Conservation (phyloP, 805 yeast species). For the Pichia deserticola region DNA sequence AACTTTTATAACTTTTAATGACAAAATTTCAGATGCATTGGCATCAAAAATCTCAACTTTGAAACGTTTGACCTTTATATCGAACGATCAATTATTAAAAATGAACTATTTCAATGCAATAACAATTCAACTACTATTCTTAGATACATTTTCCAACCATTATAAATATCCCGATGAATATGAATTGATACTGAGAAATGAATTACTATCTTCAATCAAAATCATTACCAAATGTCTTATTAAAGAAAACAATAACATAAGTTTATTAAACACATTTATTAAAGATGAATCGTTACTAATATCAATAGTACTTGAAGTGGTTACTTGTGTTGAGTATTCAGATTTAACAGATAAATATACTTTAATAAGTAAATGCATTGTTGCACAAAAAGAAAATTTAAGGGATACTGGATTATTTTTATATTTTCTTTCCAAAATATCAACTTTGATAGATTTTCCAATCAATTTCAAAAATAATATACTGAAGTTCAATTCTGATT, state of each 20-base stretch:
- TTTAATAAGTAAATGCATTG: conserved; percentile 19
- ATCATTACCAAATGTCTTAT: conserved; percentile 4
- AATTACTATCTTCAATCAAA: conserved; percentile 2
- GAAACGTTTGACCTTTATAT: conserved; percentile 5
- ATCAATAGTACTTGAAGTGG: conserved; percentile 12
- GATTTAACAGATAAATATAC: conserved; percentile 17
- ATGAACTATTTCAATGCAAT: neutral
- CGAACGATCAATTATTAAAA: neutral
- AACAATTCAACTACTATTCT: neutral
- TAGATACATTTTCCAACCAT: neutral
- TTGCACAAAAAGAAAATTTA: conserved; percentile 16
- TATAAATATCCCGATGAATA: neutral
- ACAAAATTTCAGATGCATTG: conserved; percentile 12
- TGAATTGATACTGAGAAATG: neutral
- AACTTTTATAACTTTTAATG: conserved; percentile 29
- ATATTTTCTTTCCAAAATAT: conserved; percentile 24
- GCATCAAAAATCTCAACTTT: neutral
- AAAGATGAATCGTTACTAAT: conserved; percentile 4
- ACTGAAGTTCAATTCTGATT: conserved; percentile 12
- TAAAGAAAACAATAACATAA: neutral
- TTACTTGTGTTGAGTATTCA: conserved; percentile 19
- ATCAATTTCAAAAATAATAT: conserved; percentile 17
- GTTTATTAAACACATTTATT: conserved; percentile 3
- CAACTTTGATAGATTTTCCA: conserved; percentile 19
- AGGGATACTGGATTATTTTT: conserved; percentile 25